These are phyloP conservation scores for Aschersonia sp. DNA, from an alignment of 2,329 filamentous ascomycete genomes.

Conservation along the genomic window DNA sequence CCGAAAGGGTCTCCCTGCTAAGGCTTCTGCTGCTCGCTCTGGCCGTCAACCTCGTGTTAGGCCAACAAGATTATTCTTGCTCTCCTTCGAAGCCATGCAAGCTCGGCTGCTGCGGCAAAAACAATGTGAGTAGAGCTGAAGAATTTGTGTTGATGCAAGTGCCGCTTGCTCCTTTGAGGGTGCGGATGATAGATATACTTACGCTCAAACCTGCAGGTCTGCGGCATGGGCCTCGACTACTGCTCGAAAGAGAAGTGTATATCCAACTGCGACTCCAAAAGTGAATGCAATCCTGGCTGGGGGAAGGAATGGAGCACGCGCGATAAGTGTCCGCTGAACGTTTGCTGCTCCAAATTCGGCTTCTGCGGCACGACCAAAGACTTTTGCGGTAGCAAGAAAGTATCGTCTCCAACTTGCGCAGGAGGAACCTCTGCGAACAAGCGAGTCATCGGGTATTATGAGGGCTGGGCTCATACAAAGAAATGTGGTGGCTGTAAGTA, in stretches of 20 bases:
- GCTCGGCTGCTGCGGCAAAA: slow-evolving; percentile 1
- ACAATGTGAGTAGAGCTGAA: background rate
- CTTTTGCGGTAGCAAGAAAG: slow-evolving; percentile 16
- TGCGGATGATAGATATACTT: background rate
- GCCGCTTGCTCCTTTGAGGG: background rate
- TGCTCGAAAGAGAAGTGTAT: slow-evolving; percentile 5
- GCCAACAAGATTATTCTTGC: slow-evolving; percentile 1
- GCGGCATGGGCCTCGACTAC: slow-evolving; percentile 1
- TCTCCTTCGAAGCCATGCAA: slow-evolving; percentile 2
- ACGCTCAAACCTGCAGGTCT: slow-evolving; percentile 1
- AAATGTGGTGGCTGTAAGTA: background rate
- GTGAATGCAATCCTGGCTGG: slow-evolving; percentile 17
- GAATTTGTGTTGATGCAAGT: background rate
- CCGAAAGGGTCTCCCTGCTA: background rate
- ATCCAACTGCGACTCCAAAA: slow-evolving; percentile 11
- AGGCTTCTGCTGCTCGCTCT: background rate
- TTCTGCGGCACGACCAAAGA: slow-evolving; percentile 7
- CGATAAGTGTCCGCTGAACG: slow-evolving; percentile 19
- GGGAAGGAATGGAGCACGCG: slow-evolving; percentile 10
- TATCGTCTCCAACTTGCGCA: slow-evolving; percentile 5
- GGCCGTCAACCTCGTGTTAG: background rate
- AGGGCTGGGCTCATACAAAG: slow-evolving; percentile 12
- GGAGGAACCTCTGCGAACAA: slow-evolving; percentile 1
- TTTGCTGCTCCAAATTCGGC: slow-evolving; percentile 15
- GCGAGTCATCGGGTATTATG: slow-evolving; percentile 17